Evolutionary conservation across 148 eudicot species (phyloP), one percentile per base, ranked within the genome.

Genomic region (Rhododendron ferrugineum): DNA sequence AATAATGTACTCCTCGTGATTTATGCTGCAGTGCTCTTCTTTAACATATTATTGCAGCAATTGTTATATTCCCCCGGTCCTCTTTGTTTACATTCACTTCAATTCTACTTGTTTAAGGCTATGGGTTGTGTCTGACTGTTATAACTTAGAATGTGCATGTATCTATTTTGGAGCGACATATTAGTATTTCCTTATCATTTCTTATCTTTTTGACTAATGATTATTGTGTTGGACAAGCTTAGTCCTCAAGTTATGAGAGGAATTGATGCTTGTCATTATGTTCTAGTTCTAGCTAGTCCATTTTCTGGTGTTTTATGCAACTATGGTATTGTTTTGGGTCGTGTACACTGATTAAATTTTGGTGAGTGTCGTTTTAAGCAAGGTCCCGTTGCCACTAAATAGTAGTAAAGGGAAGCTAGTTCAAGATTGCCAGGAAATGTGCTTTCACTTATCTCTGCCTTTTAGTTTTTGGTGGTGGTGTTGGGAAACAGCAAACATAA

Each of bases 351-450:
- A n/a, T n/a, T n/a, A n/a, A n/a, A 86, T 88, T 92, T 84, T 88
- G 98, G 99, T 97, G 85, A 91, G 96, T 90, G 36, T 32, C 34
- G n/a, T 76, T 77, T 47, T 37, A 32, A 49, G 74, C 49, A 40
- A 37, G 64, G 22, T 37, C 28, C 22, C 40, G 3, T 26, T 70
- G 34, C 34, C 70, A 62, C 37, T 70, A 11, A 6, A 26, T 70
- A 70, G 15, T 70, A 8, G 75, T 30, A 11, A 30, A 70, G 75
- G 73, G 18, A 32, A 30, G 42, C 42, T 44, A 11, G 81, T 78
- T 78, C 56, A n/a, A 18, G 28, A 78, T 11, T 22, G 47, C 40
- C 37, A 36, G 15, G 44, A 77, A 32, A 44, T 8, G 16, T 23
- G 11, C 80, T 23, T 77, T 42, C 54, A 49, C 30, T 47, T 37